Evolutionary conservation across 2,329 filamentous ascomycete species (phyloP), one percentile per base, ranked within the genome.

Genomic region (Trichoderma atroviride): DNA sequence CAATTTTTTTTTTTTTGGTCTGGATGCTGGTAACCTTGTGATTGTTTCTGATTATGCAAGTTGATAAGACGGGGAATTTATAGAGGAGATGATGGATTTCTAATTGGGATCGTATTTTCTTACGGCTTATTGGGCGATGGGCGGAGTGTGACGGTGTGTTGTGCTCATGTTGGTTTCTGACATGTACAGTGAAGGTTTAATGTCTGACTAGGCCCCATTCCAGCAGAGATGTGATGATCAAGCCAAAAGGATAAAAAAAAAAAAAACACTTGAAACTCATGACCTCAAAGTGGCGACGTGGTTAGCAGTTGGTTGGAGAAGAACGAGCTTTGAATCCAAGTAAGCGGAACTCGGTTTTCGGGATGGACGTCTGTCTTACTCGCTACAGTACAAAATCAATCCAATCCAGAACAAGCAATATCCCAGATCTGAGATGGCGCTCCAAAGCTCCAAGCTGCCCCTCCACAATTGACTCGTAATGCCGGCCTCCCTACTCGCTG

Each of bases 371-470:
- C 37, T 35, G 37, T 43, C 37, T 43, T 19, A 43, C 37, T 43
- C 6, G 40, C 40, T 19, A 9, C 40, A n/a, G n/a, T n/a, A n/a
- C 4, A 40, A 40, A 6, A 5, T 47, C 33, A 35, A 35, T 14
- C 33, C 33, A 11, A 33, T 33, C 33, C 61, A 22, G 61, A 24
- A 47, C n/a, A 13, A 29, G 59, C 2, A 24, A 52, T 27, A 58
- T 57, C 19, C 62, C 57, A 47, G 63, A 66, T 58, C 63, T 66
- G 52, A 31, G 52, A 27, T 31, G 40, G 40, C 40, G 5, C 40
- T n/a, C 40, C 37, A 37, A 40, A 40, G 5, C 24, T n/a, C 50
- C 63, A 56, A 27, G 5, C 16, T 1, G 16, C 16, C 22, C 53
- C 53, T 63, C 60, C 60, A 37, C 47, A 53, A 37, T 35, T 40